Conservation (phyloP, 768 basidiomycete species). For the Polyporus arcularius region DNA sequence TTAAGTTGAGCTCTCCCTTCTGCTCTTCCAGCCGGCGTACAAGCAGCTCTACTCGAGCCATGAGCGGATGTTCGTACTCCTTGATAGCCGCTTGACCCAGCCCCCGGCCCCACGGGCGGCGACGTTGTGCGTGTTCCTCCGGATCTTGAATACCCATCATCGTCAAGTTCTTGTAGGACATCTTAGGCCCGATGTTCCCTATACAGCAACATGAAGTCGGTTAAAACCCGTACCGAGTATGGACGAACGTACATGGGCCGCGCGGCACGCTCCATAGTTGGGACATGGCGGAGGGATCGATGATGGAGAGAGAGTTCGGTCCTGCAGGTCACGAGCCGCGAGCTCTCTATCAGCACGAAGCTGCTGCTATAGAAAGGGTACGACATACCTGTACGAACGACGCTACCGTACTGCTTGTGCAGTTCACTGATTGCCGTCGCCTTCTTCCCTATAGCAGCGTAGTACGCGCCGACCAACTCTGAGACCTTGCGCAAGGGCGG, state of each 20-base stretch:
- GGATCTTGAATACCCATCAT: conserved; percentile 6
- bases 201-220: too few species aligned
- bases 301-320: conserved; percentile 47
- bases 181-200: neutral
- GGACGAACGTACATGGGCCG: conserved; percentile 33
- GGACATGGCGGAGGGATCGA: conserved; percentile 32
- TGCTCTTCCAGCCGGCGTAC: conserved; percentile 35
- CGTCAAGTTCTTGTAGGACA: conserved; percentile 10
- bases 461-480: conserved; percentile 10
- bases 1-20: conserved; percentile 28
- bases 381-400: conserved; percentile 38
- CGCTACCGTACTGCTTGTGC: conserved; percentile 39
- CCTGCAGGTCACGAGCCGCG: conserved; percentile 32
- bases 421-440: conserved; percentile 20
- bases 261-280: conserved; percentile 40
- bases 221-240: too few species aligned
- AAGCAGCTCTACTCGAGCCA: conserved; percentile 40
- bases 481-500: conserved; percentile 18
- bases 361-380: too few species aligned
- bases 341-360: too few species aligned
- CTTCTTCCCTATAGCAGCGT: conserved; percentile 7
- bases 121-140: conserved; percentile 44
- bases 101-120: conserved; percentile 50
- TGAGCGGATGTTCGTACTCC: conserved; percentile 46
- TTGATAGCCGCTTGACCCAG: conserved; percentile 47